Base-by-base conservation (phyloP, 2,329 filamentous ascomycete species). In the Fusarium paranaense region DNA sequence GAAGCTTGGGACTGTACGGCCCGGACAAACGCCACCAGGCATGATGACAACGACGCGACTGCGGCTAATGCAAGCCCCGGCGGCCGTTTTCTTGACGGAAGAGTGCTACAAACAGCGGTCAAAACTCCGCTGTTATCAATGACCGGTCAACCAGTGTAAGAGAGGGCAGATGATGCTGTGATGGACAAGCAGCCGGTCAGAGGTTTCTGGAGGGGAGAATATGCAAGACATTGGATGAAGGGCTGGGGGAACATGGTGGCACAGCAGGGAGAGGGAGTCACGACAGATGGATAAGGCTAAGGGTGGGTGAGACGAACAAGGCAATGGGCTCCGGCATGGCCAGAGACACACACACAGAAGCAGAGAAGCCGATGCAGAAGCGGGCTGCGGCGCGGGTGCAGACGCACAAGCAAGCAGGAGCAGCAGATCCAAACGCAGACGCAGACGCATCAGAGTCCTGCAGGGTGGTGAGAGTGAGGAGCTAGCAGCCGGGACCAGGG, bases 51-150 rank as follows among this genome's bases (percentile, higher is more conserved):
- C 69, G 64, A 73, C 60, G 56, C 70, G 59, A 61, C 42, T 65
- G 57, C 71, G 57, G 58, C 72, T 78, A 78, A 76, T 77, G 76
- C 74, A 78, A 74, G 76, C 67, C 69, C 45, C 45, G 50, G 40
- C 42, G 70, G 71, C 57, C 57, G 57, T 64, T 38, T 30, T 69
- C 45, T 64, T 68, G 30, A 38, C 27, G 42, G 47, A 66, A 50
- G 40, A 64, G 72, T 60, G 42, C 42, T 60, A 70, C 70, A 78
- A 78, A 78, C 72, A 64, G 76, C 76, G 76, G 76, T 78, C 76
- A 76, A 78, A 69, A 62, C 6, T 18, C 60, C 33, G 54, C 56
- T 11, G 62, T 59, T 60, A 74, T 72, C 64, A 59, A 50, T 27
- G 52, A 62, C 65, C 71, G 65, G 71, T 75, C 66, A 70, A 66